Evolutionary conservation across 805 yeast genomes (phyloP), one percentile per base, ranked within the genome.

Genomic region (Kuraishia floccosa): DNA sequence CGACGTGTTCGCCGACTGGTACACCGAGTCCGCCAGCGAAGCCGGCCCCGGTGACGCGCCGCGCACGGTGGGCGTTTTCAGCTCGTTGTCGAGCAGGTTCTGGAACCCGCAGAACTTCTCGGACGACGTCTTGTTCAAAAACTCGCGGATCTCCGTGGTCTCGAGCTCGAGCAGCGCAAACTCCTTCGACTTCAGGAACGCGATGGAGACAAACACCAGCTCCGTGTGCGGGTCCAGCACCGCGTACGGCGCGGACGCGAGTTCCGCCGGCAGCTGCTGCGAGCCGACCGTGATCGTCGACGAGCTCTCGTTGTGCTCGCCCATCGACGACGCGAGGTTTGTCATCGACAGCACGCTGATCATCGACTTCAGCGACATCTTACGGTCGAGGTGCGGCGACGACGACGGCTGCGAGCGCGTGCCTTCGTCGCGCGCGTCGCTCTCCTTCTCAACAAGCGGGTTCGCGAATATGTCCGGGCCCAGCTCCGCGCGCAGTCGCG

Each of bases 81-180:
- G 10, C 17, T 38, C 39, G n/a, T 30, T 32, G 27, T 11, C 52
- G 46, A 44, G 33, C 36, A 44, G 9, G 52, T 42, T 30, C 48
- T 59, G 22, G 45, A 46, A 25, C 44, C 46, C 33, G 37, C 47
- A 50, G 49, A 58, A 53, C 11, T 61, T 54, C 36, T 60, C 60
- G 10, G 75, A 62, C 2, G 76, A 72, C 28, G 68, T 47, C 24
- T 76, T 68, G 37, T 72, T 72, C 38, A 87, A 62, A 40, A 75
- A 74, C 47, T 86, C 93, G 24, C 86, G 64, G 27, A 85, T 83
- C 54, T 87, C 97, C 39, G 82, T 76, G 49, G 84, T 94, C 46
- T 87, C 97, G 39, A 86, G 75, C 49, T 87, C 96, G 39, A 83
- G 65, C 33, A 87, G 63, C 24, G 80, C 73, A 41, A 73, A 72